phyloP scores from a whole-genome alignment of 192 early-diverging fungal genomes.

The Umbelopsis sp. region DNA sequence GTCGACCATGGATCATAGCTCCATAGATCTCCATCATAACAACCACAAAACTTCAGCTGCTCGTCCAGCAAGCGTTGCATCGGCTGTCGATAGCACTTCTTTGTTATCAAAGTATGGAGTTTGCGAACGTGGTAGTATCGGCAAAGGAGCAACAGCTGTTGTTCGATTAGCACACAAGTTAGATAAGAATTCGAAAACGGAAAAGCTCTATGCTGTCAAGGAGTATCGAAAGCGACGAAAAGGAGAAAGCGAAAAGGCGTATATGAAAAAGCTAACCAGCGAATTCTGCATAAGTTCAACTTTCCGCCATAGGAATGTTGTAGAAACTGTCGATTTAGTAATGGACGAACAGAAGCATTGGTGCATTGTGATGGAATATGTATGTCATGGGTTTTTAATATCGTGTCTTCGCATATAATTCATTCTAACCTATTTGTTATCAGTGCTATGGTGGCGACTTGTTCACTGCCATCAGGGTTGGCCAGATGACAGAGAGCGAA shows the following conservation, averaged over 20 bases:
- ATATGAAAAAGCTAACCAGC: constrained; percentile 91
- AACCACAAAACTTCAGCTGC: background rate
- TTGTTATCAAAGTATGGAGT: constrained; percentile 24
- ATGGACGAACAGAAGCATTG: constrained; percentile 84
- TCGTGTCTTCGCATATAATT: background rate
- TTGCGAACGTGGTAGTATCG: constrained; percentile 75
- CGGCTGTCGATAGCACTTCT: background rate
- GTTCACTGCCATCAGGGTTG: constrained; percentile 74
- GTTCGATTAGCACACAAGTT: constrained; percentile 85
- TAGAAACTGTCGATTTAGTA: constrained; percentile 94
- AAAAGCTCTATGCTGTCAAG: constrained; percentile 86
- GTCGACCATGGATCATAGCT: background rate
- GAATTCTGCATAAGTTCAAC: constrained; percentile 96
- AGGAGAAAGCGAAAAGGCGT: constrained; percentile 90
- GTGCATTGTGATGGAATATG: constrained; percentile 77
- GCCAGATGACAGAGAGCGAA: constrained; percentile 78
- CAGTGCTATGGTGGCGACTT: constrained; percentile 95
- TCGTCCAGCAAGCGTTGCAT: background rate
- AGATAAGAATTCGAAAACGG: constrained; percentile 52
- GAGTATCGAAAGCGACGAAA: constrained; percentile 82
- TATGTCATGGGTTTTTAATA: constrained; percentile 31
- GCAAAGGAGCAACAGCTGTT: constrained; percentile 89
- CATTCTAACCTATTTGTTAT: constrained; percentile 24
- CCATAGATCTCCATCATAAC: background rate
- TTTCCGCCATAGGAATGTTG: constrained; percentile 88